These are phyloP conservation scores for Cucumis hystrix DNA, from an alignment of 306 rosid species.

Conservation along the genomic window DNA sequence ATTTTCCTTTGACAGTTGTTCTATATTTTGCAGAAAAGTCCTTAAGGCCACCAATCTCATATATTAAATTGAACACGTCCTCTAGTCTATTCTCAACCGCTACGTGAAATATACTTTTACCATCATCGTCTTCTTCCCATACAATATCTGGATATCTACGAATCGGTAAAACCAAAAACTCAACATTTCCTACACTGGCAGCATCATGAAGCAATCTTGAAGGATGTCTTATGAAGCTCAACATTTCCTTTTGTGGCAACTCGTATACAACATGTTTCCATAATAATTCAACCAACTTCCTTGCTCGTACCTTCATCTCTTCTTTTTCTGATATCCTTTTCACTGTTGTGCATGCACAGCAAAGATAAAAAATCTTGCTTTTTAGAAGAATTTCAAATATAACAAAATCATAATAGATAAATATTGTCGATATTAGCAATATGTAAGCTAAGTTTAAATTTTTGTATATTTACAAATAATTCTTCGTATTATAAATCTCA, in stretches of 20 bases:
- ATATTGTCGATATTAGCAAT: too few species aligned
- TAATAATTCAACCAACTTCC: slow-evolving; percentile 1
- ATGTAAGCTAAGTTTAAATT: too few species aligned
- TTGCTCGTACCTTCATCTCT: not conserved
- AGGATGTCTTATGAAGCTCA: not conserved
- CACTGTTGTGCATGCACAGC: too few species aligned
- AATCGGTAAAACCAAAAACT: slow-evolving; percentile 10
- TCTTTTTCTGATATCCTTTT: not conserved
- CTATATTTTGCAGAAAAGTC: not conserved
- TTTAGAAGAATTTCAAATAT: too few species aligned
- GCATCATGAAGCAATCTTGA: slow-evolving; percentile 1
- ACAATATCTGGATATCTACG: slow-evolving; percentile 10
- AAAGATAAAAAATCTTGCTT: too few species aligned
- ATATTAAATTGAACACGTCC: slow-evolving; percentile 7
- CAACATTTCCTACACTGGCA: slow-evolving; percentile 10
- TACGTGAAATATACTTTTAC: slow-evolving; percentile 9
- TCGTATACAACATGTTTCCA: not conserved
- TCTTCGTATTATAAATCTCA: too few species aligned
- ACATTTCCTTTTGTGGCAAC: not conserved
- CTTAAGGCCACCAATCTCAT: slow-evolving; percentile 11
- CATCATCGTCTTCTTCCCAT: slow-evolving; percentile 4
- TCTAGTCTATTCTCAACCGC: slow-evolving; percentile 12
- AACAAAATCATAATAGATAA: too few species aligned
- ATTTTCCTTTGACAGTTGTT: not conserved
- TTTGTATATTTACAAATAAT: too few species aligned